Conservation (phyloP, 2,329 filamentous ascomycete genomes). For the Xylaria sp. region DNA sequence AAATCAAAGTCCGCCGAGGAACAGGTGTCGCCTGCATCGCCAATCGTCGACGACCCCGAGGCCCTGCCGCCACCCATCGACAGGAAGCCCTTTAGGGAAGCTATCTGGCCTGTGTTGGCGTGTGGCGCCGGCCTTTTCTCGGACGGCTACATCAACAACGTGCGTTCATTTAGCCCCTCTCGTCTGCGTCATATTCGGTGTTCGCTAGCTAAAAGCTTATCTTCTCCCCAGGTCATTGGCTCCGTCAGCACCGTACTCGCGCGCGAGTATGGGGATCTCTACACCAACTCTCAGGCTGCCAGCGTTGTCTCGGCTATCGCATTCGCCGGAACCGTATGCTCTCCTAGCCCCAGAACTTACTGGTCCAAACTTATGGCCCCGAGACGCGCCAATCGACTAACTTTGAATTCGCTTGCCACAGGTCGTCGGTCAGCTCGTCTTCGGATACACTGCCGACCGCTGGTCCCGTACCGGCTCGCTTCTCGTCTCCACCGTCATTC, state of each 20-base stretch:
- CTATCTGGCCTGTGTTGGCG: conserved; percentile 73
- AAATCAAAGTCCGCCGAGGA: conserved; percentile 28
- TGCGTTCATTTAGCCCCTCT: conserved; percentile 43
- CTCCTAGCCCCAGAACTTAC: neutral
- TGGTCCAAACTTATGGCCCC: neutral
- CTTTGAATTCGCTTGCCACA: conserved; percentile 14
- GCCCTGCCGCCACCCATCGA: conserved; percentile 31
- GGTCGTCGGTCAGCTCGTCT: conserved; percentile 79
- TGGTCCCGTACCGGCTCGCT: conserved; percentile 86
- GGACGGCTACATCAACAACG: conserved; percentile 90
- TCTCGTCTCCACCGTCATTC: conserved; percentile 78
- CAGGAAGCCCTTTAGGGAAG: conserved; percentile 40
- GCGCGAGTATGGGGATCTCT: conserved; percentile 71
- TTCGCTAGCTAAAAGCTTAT: neutral
- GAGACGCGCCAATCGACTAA: neutral
- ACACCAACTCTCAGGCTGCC: conserved; percentile 69
- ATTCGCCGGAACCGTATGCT: conserved; percentile 72
- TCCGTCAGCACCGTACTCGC: conserved; percentile 80
- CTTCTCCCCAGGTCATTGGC: conserved; percentile 71
- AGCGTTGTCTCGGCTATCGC: conserved; percentile 81
- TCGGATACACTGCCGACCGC: conserved; percentile 81
- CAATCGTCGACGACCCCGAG: conserved; percentile 27
- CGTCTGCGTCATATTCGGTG: neutral
- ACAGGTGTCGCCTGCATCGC: conserved; percentile 3
- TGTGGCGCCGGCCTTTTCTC: conserved; percentile 90